These are phyloP conservation scores for Zygnema cylindricum DNA, from an alignment of 139 green algal species.

Conservation along the genomic window DNA sequence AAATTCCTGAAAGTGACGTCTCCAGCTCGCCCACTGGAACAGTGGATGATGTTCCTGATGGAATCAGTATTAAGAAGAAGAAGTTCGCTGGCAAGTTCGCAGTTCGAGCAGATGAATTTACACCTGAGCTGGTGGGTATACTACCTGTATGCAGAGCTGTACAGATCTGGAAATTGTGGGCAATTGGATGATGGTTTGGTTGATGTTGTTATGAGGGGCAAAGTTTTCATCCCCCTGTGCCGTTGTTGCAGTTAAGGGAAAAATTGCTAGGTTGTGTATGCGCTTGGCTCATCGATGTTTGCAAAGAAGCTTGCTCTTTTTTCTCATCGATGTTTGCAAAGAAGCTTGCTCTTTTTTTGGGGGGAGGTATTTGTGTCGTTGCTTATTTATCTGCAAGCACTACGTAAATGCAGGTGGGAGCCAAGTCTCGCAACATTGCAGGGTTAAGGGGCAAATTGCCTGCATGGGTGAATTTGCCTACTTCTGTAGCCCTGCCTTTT, in stretches of 20 bases:
- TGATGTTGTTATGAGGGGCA: no score
- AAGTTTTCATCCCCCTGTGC: no score
- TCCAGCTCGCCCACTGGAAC: neutral
- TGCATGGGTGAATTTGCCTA: conserved; percentile 83
- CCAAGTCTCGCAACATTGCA: conserved; percentile 95
- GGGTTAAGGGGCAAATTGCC: conserved; percentile 86
- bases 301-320: no score
- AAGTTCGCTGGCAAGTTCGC: conserved; percentile 81
- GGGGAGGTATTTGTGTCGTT: no score
- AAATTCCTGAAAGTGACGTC: conserved; percentile 33
- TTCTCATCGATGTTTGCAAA: no score
- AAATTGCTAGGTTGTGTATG: no score
- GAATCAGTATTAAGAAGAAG: conserved; percentile 62
- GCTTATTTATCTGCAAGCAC: neutral
- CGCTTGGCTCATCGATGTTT: no score
- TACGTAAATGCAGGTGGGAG: conserved; percentile 80
- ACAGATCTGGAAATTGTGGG: no score
- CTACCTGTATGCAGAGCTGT: no score
- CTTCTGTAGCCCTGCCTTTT: conserved; percentile 92
- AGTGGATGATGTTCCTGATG: conserved; percentile 11
- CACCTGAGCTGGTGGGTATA: conserved; percentile 42
- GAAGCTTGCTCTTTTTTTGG: no score
- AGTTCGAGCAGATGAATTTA: conserved; percentile 86
- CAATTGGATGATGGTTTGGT: no score
- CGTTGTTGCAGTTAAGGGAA: no score